Conservation (phyloP, 2,329 filamentous ascomycete genomes). For the Sclerotinia sclerotiorum region DNA sequence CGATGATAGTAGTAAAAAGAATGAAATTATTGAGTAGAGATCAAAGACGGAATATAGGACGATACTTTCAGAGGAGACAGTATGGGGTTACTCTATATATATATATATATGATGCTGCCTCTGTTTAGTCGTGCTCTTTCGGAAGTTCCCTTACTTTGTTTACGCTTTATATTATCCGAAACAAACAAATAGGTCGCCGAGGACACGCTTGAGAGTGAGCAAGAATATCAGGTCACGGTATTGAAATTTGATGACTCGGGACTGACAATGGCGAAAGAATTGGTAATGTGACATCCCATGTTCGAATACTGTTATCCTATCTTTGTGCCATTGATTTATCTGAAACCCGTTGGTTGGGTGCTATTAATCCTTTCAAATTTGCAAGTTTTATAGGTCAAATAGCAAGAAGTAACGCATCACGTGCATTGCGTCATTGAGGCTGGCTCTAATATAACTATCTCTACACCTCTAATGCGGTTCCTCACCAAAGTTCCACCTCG, state of each 20-base stretch:
- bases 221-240: too few relatives aligned
- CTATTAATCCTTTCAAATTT: background rate
- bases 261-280: background rate
- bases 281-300: background rate
- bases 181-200: background rate
- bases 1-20: too few relatives aligned
- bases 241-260: background rate
- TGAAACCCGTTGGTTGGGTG: background rate
- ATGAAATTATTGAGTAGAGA: too few relatives aligned
- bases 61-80: too few relatives aligned
- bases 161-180: background rate
- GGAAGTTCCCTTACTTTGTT: too few relatives aligned
- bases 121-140: too few relatives aligned
- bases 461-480: background rate
- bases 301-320: background rate
- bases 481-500: conserved; percentile 6
- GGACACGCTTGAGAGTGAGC: background rate
- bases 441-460: background rate
- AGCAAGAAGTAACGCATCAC: background rate
- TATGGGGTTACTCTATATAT: too few relatives aligned
- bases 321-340: too few relatives aligned
- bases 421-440: background rate
- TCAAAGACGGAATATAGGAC: too few relatives aligned
- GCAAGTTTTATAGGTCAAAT: background rate
- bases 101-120: too few relatives aligned